These are phyloP conservation scores for Ophiosphaerella korrae DNA, from an alignment of 2,329 filamentous ascomycete genomes.

Conservation along the genomic window DNA sequence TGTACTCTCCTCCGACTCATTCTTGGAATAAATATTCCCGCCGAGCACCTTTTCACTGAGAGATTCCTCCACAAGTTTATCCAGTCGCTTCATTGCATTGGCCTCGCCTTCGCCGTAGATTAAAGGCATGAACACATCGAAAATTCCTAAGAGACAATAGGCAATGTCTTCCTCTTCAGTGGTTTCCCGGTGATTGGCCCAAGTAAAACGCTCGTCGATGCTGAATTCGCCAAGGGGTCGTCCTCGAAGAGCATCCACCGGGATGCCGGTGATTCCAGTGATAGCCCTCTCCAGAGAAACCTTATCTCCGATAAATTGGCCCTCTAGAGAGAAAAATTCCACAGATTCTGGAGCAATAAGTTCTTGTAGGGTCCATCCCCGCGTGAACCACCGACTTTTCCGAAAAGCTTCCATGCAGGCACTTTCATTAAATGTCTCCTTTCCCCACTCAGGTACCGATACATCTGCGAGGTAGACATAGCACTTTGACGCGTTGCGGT, in stretches of 20 bases:
- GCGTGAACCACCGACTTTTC: background rate
- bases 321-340: slow-evolving; percentile 6
- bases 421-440: background rate
- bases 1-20: too few species aligned
- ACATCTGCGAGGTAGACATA: slow-evolving; percentile 4
- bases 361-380: background rate
- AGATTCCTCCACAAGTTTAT: background rate
- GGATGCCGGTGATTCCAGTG: slow-evolving; percentile 10
- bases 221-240: slow-evolving; percentile 5
- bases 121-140: background rate
- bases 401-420: background rate
- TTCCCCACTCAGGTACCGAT: background rate
- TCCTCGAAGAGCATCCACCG: slow-evolving; percentile 3
- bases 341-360: slow-evolving; percentile 3
- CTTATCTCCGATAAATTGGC: background rate
- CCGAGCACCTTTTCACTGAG: too few species aligned
- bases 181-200: slow-evolving; percentile 18
- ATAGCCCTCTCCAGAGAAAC: background rate
- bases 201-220: slow-evolving; percentile 14
- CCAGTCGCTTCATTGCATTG: background rate
- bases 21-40: too few species aligned
- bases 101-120: background rate
- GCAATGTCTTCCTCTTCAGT: slow-evolving; percentile 16
- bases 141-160: background rate
- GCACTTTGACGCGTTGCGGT: background rate